Conservation (phyloP, 768 basidiomycete genomes). For the Lentinula aciculospora region DNA sequence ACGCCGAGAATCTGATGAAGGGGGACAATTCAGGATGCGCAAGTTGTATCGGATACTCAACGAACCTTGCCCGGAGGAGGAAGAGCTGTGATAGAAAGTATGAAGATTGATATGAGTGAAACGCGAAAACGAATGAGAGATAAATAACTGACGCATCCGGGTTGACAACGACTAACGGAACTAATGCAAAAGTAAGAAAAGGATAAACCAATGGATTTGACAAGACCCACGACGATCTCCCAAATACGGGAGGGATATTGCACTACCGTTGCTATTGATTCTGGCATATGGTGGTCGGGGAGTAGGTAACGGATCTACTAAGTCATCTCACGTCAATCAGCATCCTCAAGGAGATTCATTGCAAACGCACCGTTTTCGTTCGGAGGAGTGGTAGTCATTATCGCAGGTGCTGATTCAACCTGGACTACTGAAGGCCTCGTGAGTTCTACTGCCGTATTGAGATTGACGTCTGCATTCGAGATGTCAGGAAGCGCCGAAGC, state of each 20-base stretch:
- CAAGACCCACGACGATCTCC: background rate
- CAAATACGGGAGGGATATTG: background rate
- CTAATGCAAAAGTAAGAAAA: background rate
- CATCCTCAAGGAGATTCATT: too few relatives aligned
- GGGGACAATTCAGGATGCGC: too few relatives aligned
- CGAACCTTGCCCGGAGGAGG: conserved; percentile 3
- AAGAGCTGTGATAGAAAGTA: background rate
- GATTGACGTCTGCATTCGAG: background rate
- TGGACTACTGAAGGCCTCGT: conserved; percentile 1
- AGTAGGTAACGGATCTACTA: background rate
- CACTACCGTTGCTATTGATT: conserved; percentile 4
- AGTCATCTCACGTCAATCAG: too few relatives aligned
- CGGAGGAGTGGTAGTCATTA: background rate
- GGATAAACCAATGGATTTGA: background rate
- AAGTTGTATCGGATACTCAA: background rate
- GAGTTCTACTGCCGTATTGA: background rate
- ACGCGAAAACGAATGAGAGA: background rate
- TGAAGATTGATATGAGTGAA: background rate
- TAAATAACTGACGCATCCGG: conserved; percentile 1
- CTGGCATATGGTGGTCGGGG: background rate
- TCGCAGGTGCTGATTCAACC: conserved; percentile 5
- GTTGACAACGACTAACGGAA: conserved; percentile 5
- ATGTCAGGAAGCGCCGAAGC: background rate
- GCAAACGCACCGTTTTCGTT: background rate
- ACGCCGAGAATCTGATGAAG: conserved; percentile 1